Evolutionary conservation across 441 rosid genomes (phyloP).

Genomic region (Corymbia citriodora): DNA sequence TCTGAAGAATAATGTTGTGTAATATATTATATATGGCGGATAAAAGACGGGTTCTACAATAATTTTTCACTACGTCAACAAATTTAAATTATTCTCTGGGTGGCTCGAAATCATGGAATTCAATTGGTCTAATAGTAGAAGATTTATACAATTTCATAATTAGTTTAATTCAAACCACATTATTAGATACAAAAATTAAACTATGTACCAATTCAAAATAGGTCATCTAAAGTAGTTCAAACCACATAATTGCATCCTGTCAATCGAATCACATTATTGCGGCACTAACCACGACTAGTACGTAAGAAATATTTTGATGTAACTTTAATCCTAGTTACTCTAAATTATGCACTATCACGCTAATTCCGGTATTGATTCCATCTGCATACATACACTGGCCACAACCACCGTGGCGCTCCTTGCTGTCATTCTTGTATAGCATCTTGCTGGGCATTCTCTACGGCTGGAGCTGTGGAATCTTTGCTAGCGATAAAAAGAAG

Average conservation of each 20-base stretch:
- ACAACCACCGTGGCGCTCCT: not conserved
- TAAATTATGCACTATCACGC: not conserved
- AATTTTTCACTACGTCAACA: not conserved
- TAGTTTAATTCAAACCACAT: too few species aligned
- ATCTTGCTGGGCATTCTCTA: not conserved
- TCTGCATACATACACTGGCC: not conserved
- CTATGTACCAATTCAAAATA: not conserved
- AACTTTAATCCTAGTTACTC: not conserved
- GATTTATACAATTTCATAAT: not conserved
- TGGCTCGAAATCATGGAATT: too few species aligned
- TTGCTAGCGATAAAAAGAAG: not conserved
- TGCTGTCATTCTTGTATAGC: not conserved
- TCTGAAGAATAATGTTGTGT: not conserved
- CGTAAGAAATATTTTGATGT: not conserved
- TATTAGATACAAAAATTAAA: not conserved
- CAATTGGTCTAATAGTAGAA: not conserved
- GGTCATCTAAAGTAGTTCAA: not conserved
- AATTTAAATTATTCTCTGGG: not conserved
- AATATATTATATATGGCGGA: not conserved
- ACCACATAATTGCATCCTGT: not conserved
- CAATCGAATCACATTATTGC: not conserved
- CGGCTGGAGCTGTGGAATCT: not conserved
- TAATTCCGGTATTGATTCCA: not conserved
- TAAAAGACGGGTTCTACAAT: not conserved
- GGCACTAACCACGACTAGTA: not conserved